phyloP scores from a whole-genome alignment of 371 early-diverging fungal species.

The Syncephalastrum sp. region DNA sequence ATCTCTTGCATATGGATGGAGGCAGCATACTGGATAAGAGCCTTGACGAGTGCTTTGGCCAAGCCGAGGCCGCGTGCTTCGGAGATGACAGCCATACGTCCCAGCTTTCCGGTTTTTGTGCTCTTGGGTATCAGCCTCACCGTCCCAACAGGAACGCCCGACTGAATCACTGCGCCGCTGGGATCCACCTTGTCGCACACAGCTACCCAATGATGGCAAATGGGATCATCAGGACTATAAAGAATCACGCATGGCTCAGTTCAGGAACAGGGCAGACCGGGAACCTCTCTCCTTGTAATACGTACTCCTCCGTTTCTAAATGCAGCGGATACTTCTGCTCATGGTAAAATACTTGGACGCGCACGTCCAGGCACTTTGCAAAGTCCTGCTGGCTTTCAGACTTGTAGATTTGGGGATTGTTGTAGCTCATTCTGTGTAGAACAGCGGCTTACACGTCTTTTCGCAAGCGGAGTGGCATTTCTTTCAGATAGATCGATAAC shows the following conservation, averaged over 20 bases:
- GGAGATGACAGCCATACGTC: constrained; percentile 40
- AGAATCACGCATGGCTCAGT: background rate
- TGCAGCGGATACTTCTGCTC: constrained; percentile 40
- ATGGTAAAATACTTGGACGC: constrained; percentile 33
- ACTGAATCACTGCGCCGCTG: constrained; percentile 2
- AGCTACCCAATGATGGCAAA: constrained; percentile 33
- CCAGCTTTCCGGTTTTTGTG: constrained; percentile 33
- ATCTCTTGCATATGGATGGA: constrained; percentile 19
- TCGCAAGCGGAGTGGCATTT: no score
- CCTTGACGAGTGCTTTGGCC: constrained; percentile 28
- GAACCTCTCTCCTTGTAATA: background rate
- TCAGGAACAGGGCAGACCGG: background rate
- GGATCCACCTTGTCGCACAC: constrained; percentile 19
- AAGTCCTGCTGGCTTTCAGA: constrained; percentile 13
- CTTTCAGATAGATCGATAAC: no score
- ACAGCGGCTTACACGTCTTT: no score
- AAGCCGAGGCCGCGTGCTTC: constrained; percentile 34
- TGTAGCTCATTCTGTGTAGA: background rate
- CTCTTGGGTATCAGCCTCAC: constrained; percentile 29
- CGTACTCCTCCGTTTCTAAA: constrained; percentile 40
- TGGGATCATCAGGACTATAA: constrained; percentile 21
- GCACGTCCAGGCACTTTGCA: constrained; percentile 27
- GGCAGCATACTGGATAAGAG: constrained; percentile 23
- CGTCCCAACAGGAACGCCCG: constrained; percentile 31
- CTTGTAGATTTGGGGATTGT: constrained; percentile 7